Evolutionary conservation across 2,329 filamentous ascomycete genomes (phyloP), one percentile per base, ranked within the genome.

Genomic region (Eutypella sp.): DNA sequence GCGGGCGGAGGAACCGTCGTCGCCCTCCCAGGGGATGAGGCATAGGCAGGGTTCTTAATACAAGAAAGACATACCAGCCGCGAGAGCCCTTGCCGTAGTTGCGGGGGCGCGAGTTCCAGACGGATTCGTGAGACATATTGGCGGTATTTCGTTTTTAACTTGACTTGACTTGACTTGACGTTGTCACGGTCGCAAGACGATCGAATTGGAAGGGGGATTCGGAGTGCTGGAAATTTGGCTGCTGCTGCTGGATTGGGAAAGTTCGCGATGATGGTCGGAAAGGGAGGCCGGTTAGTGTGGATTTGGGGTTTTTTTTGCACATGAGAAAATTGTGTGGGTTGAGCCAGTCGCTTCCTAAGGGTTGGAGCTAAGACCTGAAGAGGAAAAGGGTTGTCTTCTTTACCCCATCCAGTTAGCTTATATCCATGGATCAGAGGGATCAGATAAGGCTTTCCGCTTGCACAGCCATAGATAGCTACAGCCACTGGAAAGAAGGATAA

Each of bases 91-190:
- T 96, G 81, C 92, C 92, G 83, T 95, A 96, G 73, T 75, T 89
- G 76, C 91, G 87, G 70, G 93, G 93, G 74, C 93, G 91, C 69
- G 90, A 96, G 85, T 95, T 96, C 91, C 92, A 99, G 78, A 97
- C 90, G 70, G 87, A 90, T 81, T 97, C 92, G 90, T 80, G 79
- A 76, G 75, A 79, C 78, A 79, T 81, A 33, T 33, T 33, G 29
- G 29, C 29, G 29, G 13, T 33, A 15, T n/a, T n/a, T n/a, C n/a
- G n/a, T n/a, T n/a, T n/a, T n/a, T n/a, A n/a, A n/a, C n/a, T n/a
- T n/a, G n/a, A n/a, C n/a, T 11, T 33, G 29, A 33, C 4, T 6
- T 33, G 29, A 11, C 11, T 11, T 15, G 29, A 29, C 8, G 25
- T 29, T 29, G 13, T 29, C 25, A 29, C 25, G 25, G 25, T 7